Evolutionary conservation across 306 rosid species (phyloP).

Genomic region (Argentina anserina): DNA sequence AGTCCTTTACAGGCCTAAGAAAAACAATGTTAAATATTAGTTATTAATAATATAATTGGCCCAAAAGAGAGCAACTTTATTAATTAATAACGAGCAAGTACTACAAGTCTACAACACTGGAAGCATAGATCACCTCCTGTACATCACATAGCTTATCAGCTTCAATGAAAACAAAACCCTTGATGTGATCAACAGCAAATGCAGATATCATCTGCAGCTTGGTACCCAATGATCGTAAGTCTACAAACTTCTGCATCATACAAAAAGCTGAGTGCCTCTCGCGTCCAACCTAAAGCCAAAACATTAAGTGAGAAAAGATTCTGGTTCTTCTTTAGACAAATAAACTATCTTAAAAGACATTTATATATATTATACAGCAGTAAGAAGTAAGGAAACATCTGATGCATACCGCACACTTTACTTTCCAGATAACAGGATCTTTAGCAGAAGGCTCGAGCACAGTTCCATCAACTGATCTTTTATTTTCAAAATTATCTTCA

Average conservation of each 20-base stretch:
- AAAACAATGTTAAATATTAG: neutral
- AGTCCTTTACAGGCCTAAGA: slow-evolving; percentile 83
- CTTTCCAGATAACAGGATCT: slow-evolving; percentile 78
- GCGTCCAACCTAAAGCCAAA: slow-evolving; percentile 73
- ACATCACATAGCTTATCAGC: slow-evolving; percentile 76
- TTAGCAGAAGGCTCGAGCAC: slow-evolving; percentile 27
- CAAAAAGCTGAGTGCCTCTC: slow-evolving; percentile 79
- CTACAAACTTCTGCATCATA: slow-evolving; percentile 94
- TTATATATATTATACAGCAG: neutral
- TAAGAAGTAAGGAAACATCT: neutral
- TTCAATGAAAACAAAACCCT: slow-evolving; percentile 78
- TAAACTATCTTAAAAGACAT: neutral
- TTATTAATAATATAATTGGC: slow-evolving; percentile 6
- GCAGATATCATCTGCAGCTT: slow-evolving; percentile 73
- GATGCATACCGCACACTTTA: slow-evolving; percentile 80
- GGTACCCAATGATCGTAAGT: slow-evolving; percentile 65
- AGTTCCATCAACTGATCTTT: slow-evolving; percentile 37
- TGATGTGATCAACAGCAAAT: slow-evolving; percentile 76
- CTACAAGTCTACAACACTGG: neutral
- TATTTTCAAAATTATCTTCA: slow-evolving; percentile 66
- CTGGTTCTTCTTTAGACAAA: neutral
- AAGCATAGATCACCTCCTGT: slow-evolving; percentile 53
- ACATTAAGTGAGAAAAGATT: slow-evolving; percentile 6
- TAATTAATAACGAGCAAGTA: slow-evolving; percentile 18
- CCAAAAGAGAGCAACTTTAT: neutral